Evolutionary conservation across 176 grass and related monocot species (phyloP).

Genomic region (Ensete ventricosum): DNA sequence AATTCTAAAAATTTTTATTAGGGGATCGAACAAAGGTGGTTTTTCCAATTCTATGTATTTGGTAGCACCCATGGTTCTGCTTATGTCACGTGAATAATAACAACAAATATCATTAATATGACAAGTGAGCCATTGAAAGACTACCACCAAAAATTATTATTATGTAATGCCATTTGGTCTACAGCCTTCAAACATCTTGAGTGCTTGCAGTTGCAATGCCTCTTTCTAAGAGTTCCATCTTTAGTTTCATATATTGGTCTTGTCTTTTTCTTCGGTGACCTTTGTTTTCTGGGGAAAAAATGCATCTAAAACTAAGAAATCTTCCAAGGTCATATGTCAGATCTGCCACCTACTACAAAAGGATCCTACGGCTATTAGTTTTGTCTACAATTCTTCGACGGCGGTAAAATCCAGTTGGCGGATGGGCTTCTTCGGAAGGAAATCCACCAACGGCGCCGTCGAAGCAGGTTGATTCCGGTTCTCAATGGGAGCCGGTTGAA

Average conservation of each 20-base stretch:
- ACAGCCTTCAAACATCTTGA: conserved; percentile 31
- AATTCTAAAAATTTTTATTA: not conserved
- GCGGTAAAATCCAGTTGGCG: conserved; percentile 80
- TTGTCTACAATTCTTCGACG: not conserved
- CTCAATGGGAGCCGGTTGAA: conserved; percentile 35
- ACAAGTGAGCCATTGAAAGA: not conserved
- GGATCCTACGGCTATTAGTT: too few species aligned
- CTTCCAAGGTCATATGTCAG: too few species aligned
- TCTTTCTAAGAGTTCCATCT: conserved; percentile 9
- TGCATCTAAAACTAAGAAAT: too few species aligned
- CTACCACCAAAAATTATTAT: not conserved
- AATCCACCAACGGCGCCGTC: conserved; percentile 26
- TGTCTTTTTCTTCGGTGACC: not conserved
- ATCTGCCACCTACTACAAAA: too few species aligned
- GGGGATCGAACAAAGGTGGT: not conserved
- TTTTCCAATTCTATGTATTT: not conserved
- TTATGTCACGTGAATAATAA: not conserved
- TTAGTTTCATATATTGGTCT: not conserved
- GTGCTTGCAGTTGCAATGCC: conserved; percentile 30
- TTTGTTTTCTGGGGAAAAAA: conserved; percentile 7
- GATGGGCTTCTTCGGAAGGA: conserved; percentile 51
- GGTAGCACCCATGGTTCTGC: not conserved
- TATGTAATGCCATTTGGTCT: conserved; percentile 10
- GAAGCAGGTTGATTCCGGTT: conserved; percentile 23
- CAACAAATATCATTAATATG: not conserved